Evolutionary conservation across 345 rosid species (phyloP), one percentile per base, ranked within the genome.

Genomic region (Bruguiera parviflora): DNA sequence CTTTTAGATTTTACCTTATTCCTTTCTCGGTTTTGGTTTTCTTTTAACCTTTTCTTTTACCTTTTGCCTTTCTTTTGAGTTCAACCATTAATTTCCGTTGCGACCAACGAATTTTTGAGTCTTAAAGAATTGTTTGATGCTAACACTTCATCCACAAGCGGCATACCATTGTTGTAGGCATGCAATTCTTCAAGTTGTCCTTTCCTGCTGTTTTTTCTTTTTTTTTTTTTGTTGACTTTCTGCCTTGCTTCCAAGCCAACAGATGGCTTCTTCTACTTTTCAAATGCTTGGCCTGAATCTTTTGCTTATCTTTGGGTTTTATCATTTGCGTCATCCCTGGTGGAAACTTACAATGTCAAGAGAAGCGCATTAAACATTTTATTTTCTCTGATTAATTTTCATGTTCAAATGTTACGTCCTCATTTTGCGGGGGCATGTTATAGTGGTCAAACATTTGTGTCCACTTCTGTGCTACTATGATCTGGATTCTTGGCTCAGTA

Each of bases 291-390:
- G 24, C 22, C 47, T 15, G 37, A n/a, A 32, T 39, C 62, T 67
- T 24, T 32, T 67, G 24, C 16, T 20, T n/a, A 31, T 19, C 61
- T 46, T 66, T 53, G 61, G 51, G 19, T 53, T 56, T 65, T 65
- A 53, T 20, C 47, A 4, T 13, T 43, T 43, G 49, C 5, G 1
- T 43, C 49, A 43, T 43, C 18, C 0, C 4, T 43, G 49, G 4
- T 43, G 19, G 49, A 43, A 43, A 43, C 49, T 43, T 43, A 43
- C 4, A 2, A 3, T 43, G 19, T 13, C 18, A 43, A 43, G 49
- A 43, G 15, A 13, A 43, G 5, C 4, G 16, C 49, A 43, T 43
- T 43, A 43, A 43, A 43, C 19, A 43, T 43, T 43, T 43, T 43
- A 13, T 15, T 18, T 43, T 43, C 49, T 43, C 49, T 43, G 5